Conservation (phyloP, 208 protist genomes). For the Wallacemonas sp. region DNA sequence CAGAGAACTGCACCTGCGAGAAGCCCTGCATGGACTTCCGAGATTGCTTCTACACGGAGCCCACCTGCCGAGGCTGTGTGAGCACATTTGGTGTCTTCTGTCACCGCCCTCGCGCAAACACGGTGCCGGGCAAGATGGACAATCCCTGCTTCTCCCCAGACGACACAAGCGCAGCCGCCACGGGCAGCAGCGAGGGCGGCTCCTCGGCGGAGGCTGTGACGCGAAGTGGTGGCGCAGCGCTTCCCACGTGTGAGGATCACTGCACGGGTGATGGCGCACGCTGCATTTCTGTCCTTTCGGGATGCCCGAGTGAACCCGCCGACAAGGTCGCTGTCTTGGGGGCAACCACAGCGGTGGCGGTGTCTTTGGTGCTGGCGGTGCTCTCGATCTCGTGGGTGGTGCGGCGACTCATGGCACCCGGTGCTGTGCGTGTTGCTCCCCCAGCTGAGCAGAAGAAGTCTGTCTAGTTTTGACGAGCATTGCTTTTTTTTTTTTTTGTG, state of each 20-base stretch:
- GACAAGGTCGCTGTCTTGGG: constrained; percentile 17
- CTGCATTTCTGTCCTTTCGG: constrained; percentile 13
- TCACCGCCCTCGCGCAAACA: neutral
- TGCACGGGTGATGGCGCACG: constrained; percentile 4
- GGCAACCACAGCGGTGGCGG: constrained; percentile 5
- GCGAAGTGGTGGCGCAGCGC: too few species aligned
- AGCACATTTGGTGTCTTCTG: constrained; percentile 47
- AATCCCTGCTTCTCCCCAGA: constrained; percentile 36
- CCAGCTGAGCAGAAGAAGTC: neutral
- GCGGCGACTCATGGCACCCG: neutral
- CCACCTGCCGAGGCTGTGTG: constrained; percentile 35
- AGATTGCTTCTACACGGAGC: constrained; percentile 48
- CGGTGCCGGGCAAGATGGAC: neutral
- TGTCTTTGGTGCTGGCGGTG: constrained; percentile 9
- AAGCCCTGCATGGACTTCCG: constrained; percentile 28
- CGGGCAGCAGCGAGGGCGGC: neutral
- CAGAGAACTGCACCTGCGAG: constrained; percentile 38
- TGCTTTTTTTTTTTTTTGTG: constrained; percentile 4
- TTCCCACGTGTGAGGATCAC: constrained; percentile 5
- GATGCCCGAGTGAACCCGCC: constrained; percentile 13
- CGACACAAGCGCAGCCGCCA: neutral
- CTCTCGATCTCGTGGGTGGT: constrained; percentile 6
- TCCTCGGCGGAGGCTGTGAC: too few species aligned
- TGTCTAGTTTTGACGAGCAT: too few species aligned
- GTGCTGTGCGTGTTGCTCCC: neutral